Evolutionary conservation across 352 stramenopile genomes (phyloP).

Genomic region (Pythium folliculosum): DNA sequence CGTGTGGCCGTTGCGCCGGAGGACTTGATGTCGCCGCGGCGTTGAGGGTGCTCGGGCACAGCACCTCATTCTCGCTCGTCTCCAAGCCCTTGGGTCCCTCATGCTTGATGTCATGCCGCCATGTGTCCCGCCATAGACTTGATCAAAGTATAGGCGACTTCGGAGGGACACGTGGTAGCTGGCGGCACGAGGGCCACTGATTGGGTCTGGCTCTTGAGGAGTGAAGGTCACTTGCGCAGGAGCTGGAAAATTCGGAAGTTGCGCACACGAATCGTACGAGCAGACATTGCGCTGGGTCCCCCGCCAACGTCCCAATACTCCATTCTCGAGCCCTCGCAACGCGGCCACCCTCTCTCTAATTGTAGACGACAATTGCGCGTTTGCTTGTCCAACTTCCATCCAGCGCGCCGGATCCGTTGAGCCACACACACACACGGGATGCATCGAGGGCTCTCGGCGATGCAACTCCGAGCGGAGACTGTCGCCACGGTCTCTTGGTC

Average conservation of each 20-base stretch:
- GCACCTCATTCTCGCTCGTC: not conserved
- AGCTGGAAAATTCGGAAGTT: slow-evolving; percentile 5
- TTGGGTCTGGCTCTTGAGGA: not conserved
- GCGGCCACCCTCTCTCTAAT: no score
- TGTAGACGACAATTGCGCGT: no score
- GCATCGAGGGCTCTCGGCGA: no score
- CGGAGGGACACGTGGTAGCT: not conserved
- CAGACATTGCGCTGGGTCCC: no score
- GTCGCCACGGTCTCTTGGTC: no score
- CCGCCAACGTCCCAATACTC: no score
- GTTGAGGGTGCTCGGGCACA: not conserved
- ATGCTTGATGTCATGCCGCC: not conserved
- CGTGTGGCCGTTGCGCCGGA: not conserved
- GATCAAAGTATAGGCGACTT: not conserved
- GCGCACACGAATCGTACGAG: no score
- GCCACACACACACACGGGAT: no score
- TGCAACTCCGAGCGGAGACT: no score
- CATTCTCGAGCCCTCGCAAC: no score
- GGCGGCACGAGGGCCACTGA: not conserved
- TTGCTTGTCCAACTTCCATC: no score
- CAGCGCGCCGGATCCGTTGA: no score
- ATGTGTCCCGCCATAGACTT: not conserved
- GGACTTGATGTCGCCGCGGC: not conserved
- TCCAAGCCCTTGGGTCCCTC: not conserved
- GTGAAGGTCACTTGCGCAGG: not conserved